These are phyloP conservation scores for Ambrosia trifida DNA, from an alignment of 129 eudicot genomes.

Conservation along the genomic window DNA sequence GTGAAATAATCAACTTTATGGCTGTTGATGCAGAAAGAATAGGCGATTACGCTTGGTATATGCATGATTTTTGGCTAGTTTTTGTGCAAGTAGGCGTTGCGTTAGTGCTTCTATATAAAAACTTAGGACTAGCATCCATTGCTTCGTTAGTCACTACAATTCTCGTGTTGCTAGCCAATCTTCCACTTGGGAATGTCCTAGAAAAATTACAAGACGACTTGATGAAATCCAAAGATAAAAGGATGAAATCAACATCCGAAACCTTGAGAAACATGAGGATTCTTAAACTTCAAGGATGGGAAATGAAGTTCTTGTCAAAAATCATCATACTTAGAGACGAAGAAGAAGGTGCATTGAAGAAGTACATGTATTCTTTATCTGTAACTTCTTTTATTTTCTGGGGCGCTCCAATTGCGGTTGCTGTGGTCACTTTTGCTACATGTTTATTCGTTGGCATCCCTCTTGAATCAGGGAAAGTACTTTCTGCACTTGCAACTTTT, in stretches of 20 bases:
- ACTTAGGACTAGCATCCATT: constrained; percentile 71
- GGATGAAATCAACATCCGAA: constrained; percentile 89
- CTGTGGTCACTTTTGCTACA: constrained; percentile 70
- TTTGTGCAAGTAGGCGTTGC: constrained; percentile 66
- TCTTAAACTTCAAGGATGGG: constrained; percentile 93
- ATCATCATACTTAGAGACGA: constrained; percentile 45
- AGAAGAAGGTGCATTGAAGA: constrained; percentile 64
- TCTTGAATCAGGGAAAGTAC: constrained; percentile 80
- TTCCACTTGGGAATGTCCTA: constrained; percentile 58
- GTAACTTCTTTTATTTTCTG: constrained; percentile 50
- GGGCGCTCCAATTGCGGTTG: constrained; percentile 78
- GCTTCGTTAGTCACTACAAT: constrained; percentile 60
- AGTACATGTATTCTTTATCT: constrained; percentile 47
- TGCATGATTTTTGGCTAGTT: constrained; percentile 81
- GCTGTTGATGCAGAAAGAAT: constrained; percentile 83
- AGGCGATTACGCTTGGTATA: constrained; percentile 50
- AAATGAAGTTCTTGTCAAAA: constrained; percentile 77
- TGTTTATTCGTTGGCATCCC: constrained; percentile 67
- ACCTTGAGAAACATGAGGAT: constrained; percentile 83
- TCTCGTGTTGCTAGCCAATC: constrained; percentile 57
- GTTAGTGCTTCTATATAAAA: constrained; percentile 50
- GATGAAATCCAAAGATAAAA: constrained; percentile 71
- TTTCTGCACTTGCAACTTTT: constrained; percentile 85
- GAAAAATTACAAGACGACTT: constrained; percentile 62
- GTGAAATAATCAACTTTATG: constrained; percentile 78